Percentiles rank a stretch among this genome's conserved stretches.
Conservation (phyloP, 306 rosid genomes). For the Dicorynia guianensis region DNA sequence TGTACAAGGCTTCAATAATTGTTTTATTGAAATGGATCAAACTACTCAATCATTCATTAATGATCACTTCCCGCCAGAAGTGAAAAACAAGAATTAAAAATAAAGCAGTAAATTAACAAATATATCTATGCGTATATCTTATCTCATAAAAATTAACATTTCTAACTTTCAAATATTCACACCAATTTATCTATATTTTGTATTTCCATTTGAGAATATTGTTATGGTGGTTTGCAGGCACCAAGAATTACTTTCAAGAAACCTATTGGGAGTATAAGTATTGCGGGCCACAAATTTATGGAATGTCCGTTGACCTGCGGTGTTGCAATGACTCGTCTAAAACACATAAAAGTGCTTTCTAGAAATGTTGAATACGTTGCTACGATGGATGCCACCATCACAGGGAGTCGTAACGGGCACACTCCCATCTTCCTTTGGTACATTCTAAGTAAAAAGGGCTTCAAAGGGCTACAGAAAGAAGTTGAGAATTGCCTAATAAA, state of each 20-base stretch:
- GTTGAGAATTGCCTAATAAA: conserved; percentile 69
- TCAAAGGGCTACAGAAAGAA: conserved; percentile 65
- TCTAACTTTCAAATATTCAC: too few relatives aligned
- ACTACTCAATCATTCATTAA: too few relatives aligned
- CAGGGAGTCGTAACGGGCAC: conserved; percentile 73
- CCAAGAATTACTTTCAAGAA: background rate
- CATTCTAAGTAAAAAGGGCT: conserved; percentile 63
- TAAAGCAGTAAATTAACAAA: too few relatives aligned
- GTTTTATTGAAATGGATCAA: too few relatives aligned
- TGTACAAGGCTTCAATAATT: too few relatives aligned
- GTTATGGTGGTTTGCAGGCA: background rate
- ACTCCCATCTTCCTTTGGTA: conserved; percentile 71
- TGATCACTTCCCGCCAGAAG: too few relatives aligned
- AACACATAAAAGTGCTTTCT: conserved; percentile 64
- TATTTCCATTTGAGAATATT: too few relatives aligned
- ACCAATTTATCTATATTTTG: too few relatives aligned
- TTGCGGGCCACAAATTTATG: background rate
- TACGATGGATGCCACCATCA: conserved; percentile 44
- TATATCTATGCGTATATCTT: too few relatives aligned
- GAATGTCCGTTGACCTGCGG: conserved; percentile 60
- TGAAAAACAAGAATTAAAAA: too few relatives aligned
- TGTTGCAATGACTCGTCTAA: conserved; percentile 60
- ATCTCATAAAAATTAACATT: too few relatives aligned
- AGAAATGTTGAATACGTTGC: conserved; percentile 63
- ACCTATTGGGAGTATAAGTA: too few relatives aligned